Evolutionary conservation across 768 basidiomycete genomes (phyloP), one percentile per base, ranked within the genome.

Genomic region (Collybiopsis luxurians): DNA sequence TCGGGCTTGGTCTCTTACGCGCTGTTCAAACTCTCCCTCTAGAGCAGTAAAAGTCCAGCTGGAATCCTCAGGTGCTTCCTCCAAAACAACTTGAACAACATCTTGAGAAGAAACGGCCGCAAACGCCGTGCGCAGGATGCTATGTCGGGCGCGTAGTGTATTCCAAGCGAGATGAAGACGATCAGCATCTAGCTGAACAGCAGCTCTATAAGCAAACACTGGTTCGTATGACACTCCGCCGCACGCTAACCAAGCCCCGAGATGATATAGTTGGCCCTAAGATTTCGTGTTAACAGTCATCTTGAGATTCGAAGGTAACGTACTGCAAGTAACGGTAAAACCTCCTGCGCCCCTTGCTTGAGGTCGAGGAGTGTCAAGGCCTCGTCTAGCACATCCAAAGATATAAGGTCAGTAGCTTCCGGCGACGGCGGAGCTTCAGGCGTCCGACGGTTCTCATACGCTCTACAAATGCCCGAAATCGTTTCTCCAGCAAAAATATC

Each of bases 161-260:
- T 63, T 61, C 79, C 79, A 80, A 2, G 78, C 72, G 9, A 31
- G 54, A 47, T 56, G 64, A 7, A 80, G 60, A 42, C 59, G 68
- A 12, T 44, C 50, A 1, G 54, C 42, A 36, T 77, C 66, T 17
- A 78, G 44, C 26, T 68, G 59, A 2, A 58, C 34, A 1, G 69
- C 61, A 21, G 79, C 65, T 40, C 63, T 64, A 53, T 73, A 79
- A 2, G 73, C 72, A 51, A 80, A 80, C 34, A 71, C 73, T 58
- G 75, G 73, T 48, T 79, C 78, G 58, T 73, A 79, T 21, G 74
- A 70, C 6, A 72, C 70, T 31, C 71, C 66, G n/a, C 60, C 58
- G 51, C 76, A 78, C 39, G 64, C 64, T 56, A 76, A 72, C 79
- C 79, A 81, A 26, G 74, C 76, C 7, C 74, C 75, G 24, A 79